Evolutionary conservation across 2,329 filamentous ascomycete species (phyloP), one percentile per base, ranked within the genome.

Genomic region (Chrysosporium queenslandicum): DNA sequence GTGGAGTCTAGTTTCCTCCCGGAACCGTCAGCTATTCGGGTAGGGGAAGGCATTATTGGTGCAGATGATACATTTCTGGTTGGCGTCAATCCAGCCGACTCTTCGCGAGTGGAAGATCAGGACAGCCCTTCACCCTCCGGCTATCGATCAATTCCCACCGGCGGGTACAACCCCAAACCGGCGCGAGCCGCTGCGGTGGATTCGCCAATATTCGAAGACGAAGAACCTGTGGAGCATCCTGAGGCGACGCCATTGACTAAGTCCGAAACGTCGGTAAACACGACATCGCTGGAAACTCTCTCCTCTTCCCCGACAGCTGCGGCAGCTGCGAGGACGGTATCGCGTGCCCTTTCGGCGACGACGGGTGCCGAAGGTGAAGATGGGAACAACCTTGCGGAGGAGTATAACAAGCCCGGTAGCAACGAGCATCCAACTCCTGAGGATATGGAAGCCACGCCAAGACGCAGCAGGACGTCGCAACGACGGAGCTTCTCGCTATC

Each of bases 1-100:
- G 73, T 82, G 52, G 80, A 82, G 62, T 82, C 80, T 2, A 82
- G 79, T 60, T 82, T 83, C 58, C 56, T 82, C 41, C 79, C 79
- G 0, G 78, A 81, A 42, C 68, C 72, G 1, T 75, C 75, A 2
- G 67, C 69, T 1, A 64, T 74, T 20, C 67, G 68, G 16, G 61
- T 71, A 60, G 52, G 53, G 55, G 32, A 59, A 58, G 53, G 50
- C 3, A 20, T 14, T 14, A 37, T 43, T 12, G 68, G 69, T 39
- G 63, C 60, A 9, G 72, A 73, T 54, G 71, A 75, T 61, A 74
- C 71, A 4, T 72, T 69, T 53, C 53, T 71, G 46, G 68, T 72
- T 52, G 70, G 70, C 6, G 60, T 70, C 16, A 52, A 64, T 7
- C 61, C 59, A 43, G 61, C 62, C 32, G 55, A 61, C 7, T 20